Evolutionary conservation across 148 eudicot species (phyloP).

Genomic region (Polygonum aviculare): DNA sequence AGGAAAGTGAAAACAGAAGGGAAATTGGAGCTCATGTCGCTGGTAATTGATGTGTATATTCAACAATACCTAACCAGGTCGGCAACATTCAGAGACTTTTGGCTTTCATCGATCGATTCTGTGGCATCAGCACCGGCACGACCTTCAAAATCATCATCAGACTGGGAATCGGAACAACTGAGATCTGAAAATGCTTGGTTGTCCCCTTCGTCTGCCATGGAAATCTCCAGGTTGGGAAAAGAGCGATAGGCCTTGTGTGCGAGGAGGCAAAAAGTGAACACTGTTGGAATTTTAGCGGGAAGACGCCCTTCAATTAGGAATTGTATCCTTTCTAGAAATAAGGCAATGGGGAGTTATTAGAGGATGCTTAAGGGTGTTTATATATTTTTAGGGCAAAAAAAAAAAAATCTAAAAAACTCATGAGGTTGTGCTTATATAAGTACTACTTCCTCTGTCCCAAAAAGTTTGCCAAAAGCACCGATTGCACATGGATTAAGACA

Average conservation of each 20-base stretch:
- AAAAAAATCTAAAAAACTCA: too few species aligned
- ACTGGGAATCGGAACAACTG: conserved; percentile 13
- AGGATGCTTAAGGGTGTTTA: too few species aligned
- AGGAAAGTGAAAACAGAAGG: background rate
- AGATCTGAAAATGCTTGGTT: conserved; percentile 4
- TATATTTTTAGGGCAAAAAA: too few species aligned
- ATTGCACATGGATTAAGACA: too few species aligned
- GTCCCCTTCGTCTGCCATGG: conserved; percentile 22
- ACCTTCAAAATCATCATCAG: conserved; percentile 12
- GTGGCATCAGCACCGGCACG: background rate
- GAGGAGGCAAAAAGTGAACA: background rate
- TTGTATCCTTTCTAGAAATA: background rate
- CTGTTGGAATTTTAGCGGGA: conserved; percentile 1
- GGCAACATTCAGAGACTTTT: conserved; percentile 44
- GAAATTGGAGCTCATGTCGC: background rate
- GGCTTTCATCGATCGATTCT: conserved; percentile 12
- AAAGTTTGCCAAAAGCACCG: too few species aligned
- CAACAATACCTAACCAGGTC: conserved; percentile 46
- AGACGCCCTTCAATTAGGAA: background rate
- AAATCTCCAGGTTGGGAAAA: background rate
- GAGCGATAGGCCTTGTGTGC: background rate
- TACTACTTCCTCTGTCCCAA: too few species aligned
- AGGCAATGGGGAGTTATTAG: too few species aligned
- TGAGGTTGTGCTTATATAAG: too few species aligned
- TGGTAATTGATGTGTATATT: background rate